These are phyloP conservation scores for Lecanicillium sp. DNA, from an alignment of 2,329 filamentous ascomycete genomes.

Conservation along the genomic window DNA sequence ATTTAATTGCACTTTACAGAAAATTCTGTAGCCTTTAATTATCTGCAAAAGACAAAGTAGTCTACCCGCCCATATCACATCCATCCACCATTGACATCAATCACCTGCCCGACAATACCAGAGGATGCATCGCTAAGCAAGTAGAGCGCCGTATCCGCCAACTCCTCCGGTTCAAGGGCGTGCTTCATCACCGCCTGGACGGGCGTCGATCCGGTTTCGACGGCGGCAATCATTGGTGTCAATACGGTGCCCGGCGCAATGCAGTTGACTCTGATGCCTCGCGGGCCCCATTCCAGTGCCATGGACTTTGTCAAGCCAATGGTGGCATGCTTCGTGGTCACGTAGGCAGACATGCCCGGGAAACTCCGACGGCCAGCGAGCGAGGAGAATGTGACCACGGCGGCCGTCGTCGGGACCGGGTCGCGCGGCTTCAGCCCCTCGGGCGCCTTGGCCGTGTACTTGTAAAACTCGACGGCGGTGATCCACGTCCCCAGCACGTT, in stretches of 20 bases:
- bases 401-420: neutral
- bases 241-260: slow-evolving; percentile 57
- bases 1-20: too few species aligned
- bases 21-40: too few species aligned
- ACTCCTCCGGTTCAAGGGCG: neutral
- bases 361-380: slow-evolving; percentile 2
- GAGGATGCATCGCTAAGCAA: slow-evolving; percentile 2
- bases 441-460: neutral
- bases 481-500: slow-evolving; percentile 6
- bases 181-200: neutral
- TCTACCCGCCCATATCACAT: too few species aligned
- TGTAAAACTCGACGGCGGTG: slow-evolving; percentile 4
- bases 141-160: slow-evolving; percentile 4
- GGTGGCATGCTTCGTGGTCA: slow-evolving; percentile 3
- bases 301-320: slow-evolving; percentile 3
- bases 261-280: slow-evolving; percentile 38
- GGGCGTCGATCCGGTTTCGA: neutral
- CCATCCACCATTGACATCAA: slow-evolving; percentile 1
- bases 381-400: slow-evolving; percentile 6
- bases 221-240: slow-evolving; percentile 29
- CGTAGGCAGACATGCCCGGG: slow-evolving; percentile 1
- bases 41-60: too few species aligned
- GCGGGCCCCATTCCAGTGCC: slow-evolving; percentile 8
- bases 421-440: neutral
- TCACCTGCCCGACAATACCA: slow-evolving; percentile 3